Evolutionary conservation across 257 asterid species (phyloP).

Genomic region (Linaria vulgaris): DNA sequence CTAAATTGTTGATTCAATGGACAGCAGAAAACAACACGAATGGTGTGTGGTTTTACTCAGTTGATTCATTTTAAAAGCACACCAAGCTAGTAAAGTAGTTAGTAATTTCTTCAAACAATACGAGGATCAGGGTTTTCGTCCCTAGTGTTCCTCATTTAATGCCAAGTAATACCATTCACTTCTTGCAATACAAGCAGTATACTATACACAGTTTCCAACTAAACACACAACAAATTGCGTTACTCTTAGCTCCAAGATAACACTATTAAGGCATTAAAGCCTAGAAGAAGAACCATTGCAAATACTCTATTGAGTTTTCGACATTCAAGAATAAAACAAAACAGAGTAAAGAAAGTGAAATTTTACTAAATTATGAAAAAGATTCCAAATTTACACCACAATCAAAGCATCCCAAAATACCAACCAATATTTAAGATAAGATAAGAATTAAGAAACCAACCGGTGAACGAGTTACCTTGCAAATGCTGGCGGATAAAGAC

Average conservation of each 20-base stretch:
- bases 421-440: too few relatives aligned
- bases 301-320: too few relatives aligned
- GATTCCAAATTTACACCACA: too few relatives aligned
- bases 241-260: constrained; percentile 6
- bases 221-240: background rate
- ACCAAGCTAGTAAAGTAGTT: background rate
- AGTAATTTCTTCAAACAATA: background rate
- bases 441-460: too few relatives aligned
- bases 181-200: background rate
- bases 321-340: too few relatives aligned
- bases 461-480: constrained; percentile 50
- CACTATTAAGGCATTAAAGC: too few relatives aligned
- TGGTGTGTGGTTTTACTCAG: background rate
- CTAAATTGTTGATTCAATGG: background rate
- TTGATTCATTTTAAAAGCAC: background rate
- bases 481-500: constrained; percentile 94
- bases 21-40: background rate
- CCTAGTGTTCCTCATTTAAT: background rate
- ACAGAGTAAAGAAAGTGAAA: too few relatives aligned
- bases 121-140: constrained; percentile 7
- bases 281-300: too few relatives aligned
- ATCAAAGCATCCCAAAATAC: too few relatives aligned
- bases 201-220: background rate
- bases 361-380: too few relatives aligned
- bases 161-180: background rate